A percentile compares a stretch with the other conserved stretches of the same genome.
Conservation (phyloP, 257 asterid species). For the Lithospermum erythrorhizon region DNA sequence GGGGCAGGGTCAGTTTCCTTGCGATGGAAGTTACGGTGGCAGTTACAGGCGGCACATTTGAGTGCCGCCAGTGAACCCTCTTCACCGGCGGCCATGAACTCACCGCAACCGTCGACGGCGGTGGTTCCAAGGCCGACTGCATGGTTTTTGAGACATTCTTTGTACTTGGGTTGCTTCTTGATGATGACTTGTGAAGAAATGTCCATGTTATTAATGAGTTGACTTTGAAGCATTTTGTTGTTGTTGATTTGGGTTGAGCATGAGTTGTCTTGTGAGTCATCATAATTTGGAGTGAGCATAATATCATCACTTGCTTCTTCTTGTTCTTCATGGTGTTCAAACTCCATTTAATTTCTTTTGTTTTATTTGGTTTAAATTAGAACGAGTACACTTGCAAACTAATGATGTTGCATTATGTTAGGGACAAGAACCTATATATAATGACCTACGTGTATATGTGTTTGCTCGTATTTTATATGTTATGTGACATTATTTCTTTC, state of each 20-base stretch:
- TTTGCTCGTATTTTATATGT: no score
- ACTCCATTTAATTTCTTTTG: not conserved
- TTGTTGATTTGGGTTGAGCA: no score
- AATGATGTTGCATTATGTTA: no score
- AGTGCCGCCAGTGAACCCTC: not conserved
- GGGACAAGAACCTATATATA: no score
- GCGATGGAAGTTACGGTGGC: not conserved
- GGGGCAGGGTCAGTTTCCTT: not conserved
- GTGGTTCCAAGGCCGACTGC: not conserved
- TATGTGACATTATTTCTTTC: no score
- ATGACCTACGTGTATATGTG: not conserved
- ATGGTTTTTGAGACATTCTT: not conserved
- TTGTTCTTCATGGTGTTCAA: not conserved
- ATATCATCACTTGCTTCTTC: not conserved
- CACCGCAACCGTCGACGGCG: not conserved
- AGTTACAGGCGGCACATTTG: not conserved
- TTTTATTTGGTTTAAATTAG: not conserved
- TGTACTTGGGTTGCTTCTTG: not conserved
- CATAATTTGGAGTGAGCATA: not conserved
- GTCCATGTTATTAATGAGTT: not conserved
- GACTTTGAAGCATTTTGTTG: not conserved
- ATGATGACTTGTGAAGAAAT: not conserved
- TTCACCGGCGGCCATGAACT: not conserved
- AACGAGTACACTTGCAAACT: not conserved
- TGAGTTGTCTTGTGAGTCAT: not conserved